Percentiles rank a stretch among this genome's conserved stretches.
phyloP scores from a whole-genome alignment of 2,329 filamentous ascomycete genomes.

The Talaromyces pinophilus region DNA sequence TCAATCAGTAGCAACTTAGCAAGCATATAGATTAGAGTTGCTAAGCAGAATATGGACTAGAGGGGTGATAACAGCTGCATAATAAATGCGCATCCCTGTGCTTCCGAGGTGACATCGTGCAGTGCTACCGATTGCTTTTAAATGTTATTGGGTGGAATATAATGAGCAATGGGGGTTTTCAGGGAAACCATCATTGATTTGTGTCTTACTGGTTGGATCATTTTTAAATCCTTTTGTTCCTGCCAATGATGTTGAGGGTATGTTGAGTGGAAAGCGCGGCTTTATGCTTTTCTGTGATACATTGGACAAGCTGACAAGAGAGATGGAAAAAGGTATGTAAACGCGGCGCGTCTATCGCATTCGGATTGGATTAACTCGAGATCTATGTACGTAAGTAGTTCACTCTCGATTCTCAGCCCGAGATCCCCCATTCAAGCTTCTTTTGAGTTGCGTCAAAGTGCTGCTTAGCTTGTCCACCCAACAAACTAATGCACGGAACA shows the following conservation, averaged over 20 bases:
- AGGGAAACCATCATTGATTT: background rate
- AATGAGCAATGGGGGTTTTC: background rate
- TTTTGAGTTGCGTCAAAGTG: conserved; percentile 10
- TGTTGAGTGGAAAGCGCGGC: background rate
- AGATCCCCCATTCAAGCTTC: background rate
- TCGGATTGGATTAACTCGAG: background rate
- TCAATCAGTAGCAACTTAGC: too few species aligned
- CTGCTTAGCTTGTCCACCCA: too few species aligned
- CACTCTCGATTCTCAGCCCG: background rate
- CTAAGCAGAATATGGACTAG: background rate
- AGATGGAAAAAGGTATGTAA: background rate
- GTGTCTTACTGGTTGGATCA: background rate
- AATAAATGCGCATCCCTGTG: conserved; percentile 3
- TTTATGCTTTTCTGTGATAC: background rate
- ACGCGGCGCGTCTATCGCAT: background rate
- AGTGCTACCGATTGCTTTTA: background rate
- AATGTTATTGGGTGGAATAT: background rate
- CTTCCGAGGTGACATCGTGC: conserved; percentile 19
- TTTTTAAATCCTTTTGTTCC: background rate
- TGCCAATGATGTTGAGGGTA: background rate
- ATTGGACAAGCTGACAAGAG: background rate
- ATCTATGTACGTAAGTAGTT: background rate
- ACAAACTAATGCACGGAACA: background rate
- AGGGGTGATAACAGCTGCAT: conserved; percentile 9
- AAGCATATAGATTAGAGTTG: background rate